Evolutionary conservation across 1,284 basidiomycete genomes (phyloP).

Genomic region (Moesziomyces aphidis): DNA sequence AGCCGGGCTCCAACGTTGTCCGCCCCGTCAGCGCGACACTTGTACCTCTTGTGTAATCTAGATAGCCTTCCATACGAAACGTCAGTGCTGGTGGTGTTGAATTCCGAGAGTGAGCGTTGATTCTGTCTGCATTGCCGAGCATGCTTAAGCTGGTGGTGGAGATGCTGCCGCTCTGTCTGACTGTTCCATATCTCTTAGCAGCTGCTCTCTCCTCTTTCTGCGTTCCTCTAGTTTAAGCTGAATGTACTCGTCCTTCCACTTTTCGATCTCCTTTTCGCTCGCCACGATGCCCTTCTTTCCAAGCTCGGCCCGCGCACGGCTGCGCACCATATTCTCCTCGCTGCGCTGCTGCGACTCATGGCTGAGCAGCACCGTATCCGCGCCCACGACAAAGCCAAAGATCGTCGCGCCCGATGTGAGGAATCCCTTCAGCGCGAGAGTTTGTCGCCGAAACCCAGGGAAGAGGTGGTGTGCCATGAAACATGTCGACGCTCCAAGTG

Average conservation of each 20-base stretch:
- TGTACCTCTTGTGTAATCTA: constrained; percentile 18
- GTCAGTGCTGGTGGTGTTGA: not conserved
- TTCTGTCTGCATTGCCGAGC: not conserved
- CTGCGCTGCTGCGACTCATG: constrained; percentile 56
- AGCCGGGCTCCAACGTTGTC: constrained; percentile 32
- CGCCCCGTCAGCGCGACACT: constrained; percentile 30
- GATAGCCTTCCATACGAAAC: not conserved
- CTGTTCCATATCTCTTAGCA: constrained; percentile 16
- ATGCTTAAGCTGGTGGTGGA: not conserved
- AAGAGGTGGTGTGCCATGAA: constrained; percentile 60
- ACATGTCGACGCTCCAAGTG: constrained; percentile 48
- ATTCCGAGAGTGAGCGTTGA: not conserved
- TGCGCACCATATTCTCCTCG: constrained; percentile 57
- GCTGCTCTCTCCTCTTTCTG: constrained; percentile 26
- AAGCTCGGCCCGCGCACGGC: constrained; percentile 51
- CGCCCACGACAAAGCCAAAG: constrained; percentile 62
- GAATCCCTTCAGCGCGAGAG: constrained; percentile 61
- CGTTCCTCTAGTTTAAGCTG: constrained; percentile 45
- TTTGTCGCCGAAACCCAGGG: constrained; percentile 55
- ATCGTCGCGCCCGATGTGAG: constrained; percentile 56
- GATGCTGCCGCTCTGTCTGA: not conserved
- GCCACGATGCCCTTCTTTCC: constrained; percentile 59
- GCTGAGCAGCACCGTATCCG: constrained; percentile 56
- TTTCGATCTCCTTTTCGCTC: constrained; percentile 60
- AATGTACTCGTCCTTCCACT: constrained; percentile 57